phyloP scores from a whole-genome alignment of 345 rosid species.

The Eucalyptus caleyi region DNA sequence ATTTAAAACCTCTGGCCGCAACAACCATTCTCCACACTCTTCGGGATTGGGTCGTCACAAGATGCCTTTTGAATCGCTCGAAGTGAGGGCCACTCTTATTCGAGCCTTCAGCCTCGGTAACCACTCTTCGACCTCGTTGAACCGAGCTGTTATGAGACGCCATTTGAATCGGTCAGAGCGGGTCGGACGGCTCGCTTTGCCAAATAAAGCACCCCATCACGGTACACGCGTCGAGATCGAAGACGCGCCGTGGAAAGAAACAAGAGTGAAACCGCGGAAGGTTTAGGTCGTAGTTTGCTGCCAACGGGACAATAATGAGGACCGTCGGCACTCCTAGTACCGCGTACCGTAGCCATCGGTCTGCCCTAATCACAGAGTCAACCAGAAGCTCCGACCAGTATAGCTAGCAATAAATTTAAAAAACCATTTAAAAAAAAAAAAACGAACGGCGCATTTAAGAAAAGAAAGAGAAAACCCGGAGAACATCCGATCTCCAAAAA shows the following conservation, averaged over 20 bases:
- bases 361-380: background rate
- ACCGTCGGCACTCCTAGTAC: background rate
- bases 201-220: too few species aligned
- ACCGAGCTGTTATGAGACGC: background rate
- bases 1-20: background rate
- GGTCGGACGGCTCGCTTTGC: background rate
- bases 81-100: too few species aligned
- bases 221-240: background rate
- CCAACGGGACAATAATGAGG: background rate
- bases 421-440: background rate
- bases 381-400: background rate
- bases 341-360: background rate
- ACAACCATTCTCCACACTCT: too few species aligned
- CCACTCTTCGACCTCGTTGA: fast-evolving
- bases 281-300: background rate
- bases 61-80: too few species aligned
- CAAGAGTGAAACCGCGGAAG: background rate
- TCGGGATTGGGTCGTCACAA: too few species aligned
- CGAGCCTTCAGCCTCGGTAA: fast-evolving
- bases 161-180: background rate
- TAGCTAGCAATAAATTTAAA: background rate
- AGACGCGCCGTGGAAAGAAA: background rate
- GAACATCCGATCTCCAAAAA: background rate
- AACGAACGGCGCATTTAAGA: background rate
- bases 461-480: background rate